Evolutionary conservation across 2,329 filamentous ascomycete genomes (phyloP).

Genomic region (Fonsecaea pugnacius): DNA sequence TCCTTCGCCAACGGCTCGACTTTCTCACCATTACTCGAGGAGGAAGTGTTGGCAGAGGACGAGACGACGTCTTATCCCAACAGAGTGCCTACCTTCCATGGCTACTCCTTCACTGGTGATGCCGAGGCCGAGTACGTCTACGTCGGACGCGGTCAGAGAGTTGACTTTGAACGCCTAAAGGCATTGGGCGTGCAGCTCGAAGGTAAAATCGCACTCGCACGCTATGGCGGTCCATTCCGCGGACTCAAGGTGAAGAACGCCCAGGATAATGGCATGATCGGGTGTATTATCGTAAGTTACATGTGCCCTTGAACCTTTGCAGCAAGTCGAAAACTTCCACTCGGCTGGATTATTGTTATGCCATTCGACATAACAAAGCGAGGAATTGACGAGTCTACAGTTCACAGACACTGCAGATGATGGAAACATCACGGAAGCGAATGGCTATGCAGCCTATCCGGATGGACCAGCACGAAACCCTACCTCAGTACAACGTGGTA

Average conservation of each 20-base stretch:
- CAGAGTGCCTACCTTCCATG: constrained; percentile 53
- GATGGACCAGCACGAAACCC: constrained; percentile 53
- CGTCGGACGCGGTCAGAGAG: constrained; percentile 48
- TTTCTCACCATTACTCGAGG: constrained; percentile 33
- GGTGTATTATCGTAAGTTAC: constrained; percentile 43
- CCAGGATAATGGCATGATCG: constrained; percentile 52
- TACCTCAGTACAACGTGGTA: constrained; percentile 52
- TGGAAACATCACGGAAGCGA: constrained; percentile 53
- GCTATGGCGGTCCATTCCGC: constrained; percentile 52
- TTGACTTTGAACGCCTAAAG: constrained; percentile 52
- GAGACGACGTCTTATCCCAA: constrained; percentile 40
- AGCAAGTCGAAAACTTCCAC: background rate
- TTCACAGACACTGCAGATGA: constrained; percentile 54
- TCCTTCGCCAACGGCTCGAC: constrained; percentile 36
- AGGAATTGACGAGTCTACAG: background rate
- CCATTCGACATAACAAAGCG: background rate
- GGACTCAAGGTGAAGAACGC: constrained; percentile 56
- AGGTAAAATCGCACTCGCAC: constrained; percentile 55
- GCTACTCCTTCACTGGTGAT: constrained; percentile 53
- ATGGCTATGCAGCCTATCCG: constrained; percentile 51
- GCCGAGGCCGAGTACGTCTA: constrained; percentile 55
- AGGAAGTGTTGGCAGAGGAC: constrained; percentile 37
- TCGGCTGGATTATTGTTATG: background rate
- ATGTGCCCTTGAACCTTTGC: background rate
- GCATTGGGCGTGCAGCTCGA: constrained; percentile 50